Percentiles rank a stretch among this genome's conserved stretches.
Conservation (phyloP, 148 eudicot genomes). For the Heliosperma pusillum region DNA sequence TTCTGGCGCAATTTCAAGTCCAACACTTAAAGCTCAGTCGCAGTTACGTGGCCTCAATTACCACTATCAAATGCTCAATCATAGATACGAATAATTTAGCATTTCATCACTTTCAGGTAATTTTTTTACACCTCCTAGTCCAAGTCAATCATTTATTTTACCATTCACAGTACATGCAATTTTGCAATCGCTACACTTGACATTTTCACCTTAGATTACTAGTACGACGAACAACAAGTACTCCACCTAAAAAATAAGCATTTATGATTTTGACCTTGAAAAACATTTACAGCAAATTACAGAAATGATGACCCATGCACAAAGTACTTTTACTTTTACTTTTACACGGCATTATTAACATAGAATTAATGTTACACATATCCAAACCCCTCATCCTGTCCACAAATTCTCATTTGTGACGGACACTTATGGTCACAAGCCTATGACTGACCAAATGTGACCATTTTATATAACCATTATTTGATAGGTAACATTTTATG, state of each 20-base stretch:
- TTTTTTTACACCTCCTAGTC: neutral
- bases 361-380: too few relatives aligned
- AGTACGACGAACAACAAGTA: too few relatives aligned
- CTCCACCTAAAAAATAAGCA: neutral
- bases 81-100: neutral
- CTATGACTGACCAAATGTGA: too few relatives aligned
- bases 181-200: neutral
- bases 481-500: too few relatives aligned
- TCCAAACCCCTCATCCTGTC: too few relatives aligned
- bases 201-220: neutral
- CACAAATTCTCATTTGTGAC: too few relatives aligned
- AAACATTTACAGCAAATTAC: neutral
- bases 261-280: neutral
- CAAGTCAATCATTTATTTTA: neutral
- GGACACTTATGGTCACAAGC: too few relatives aligned
- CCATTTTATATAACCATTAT: too few relatives aligned
- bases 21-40: neutral
- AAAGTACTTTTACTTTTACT: too few relatives aligned
- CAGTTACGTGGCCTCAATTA: neutral
- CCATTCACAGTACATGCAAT: neutral
- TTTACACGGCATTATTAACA: too few relatives aligned
- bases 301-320: too few relatives aligned
- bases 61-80: neutral
- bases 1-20: neutral
- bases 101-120: neutral